Conservation (phyloP, 1,284 basidiomycete species). For the Sporisorium graminicola region DNA sequence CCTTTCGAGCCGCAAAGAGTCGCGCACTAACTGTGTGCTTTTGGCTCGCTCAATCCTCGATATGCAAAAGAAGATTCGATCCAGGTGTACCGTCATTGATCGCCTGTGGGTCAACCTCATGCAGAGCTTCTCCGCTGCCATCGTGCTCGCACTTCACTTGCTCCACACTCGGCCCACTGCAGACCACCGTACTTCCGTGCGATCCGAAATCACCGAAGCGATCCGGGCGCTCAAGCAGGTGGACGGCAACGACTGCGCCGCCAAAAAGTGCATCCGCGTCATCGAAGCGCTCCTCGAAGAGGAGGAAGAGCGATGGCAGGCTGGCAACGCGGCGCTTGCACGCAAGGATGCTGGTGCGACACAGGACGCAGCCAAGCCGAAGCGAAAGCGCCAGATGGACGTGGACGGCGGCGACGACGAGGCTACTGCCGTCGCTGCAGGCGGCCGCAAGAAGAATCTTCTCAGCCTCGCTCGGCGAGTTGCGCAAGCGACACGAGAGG, state of each 20-base stretch:
- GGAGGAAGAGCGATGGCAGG: slow-evolving; percentile 62
- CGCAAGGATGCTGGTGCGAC: slow-evolving; percentile 19
- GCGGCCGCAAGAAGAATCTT: slow-evolving; percentile 53
- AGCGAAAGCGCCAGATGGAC: slow-evolving; percentile 49
- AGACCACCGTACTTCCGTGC: slow-evolving; percentile 52
- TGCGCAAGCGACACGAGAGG: slow-evolving; percentile 51
- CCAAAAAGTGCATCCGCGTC: slow-evolving; percentile 60
- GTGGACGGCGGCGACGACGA: slow-evolving; percentile 31
- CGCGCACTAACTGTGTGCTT: slow-evolving; percentile 61
- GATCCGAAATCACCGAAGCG: slow-evolving; percentile 63
- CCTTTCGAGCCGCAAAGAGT: slow-evolving; percentile 53
- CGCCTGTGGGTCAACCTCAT: slow-evolving; percentile 62
- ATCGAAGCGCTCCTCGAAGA: slow-evolving; percentile 66
- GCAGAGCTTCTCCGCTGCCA: slow-evolving; percentile 63
- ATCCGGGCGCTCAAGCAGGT: slow-evolving; percentile 61
- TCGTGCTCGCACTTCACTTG: slow-evolving; percentile 65
- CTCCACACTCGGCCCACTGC: slow-evolving; percentile 54
- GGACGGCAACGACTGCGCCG: slow-evolving; percentile 43
- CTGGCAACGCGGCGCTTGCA: slow-evolving; percentile 37
- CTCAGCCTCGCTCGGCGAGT: slow-evolving; percentile 60
- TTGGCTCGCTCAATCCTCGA: slow-evolving; percentile 63
- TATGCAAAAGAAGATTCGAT: slow-evolving; percentile 64
- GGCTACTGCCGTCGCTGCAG: slow-evolving; percentile 6
- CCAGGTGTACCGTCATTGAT: slow-evolving; percentile 59
- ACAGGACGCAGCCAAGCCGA: slow-evolving; percentile 36